These are phyloP conservation scores for Agapanthus africanus DNA, from an alignment of 106 monocot species.

Conservation along the genomic window DNA sequence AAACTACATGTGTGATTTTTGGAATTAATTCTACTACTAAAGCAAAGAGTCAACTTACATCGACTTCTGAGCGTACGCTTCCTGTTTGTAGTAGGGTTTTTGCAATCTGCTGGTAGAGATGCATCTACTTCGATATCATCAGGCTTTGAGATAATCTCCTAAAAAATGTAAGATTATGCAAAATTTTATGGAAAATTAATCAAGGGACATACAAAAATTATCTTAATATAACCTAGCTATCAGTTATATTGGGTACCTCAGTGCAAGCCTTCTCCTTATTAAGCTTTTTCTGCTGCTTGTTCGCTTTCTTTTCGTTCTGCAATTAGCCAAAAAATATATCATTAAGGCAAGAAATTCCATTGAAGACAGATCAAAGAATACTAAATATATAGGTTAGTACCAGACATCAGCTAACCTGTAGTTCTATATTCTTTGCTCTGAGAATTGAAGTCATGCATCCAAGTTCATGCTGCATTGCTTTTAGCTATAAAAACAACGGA, in stretches of 20 bases:
- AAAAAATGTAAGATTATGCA: neutral
- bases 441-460: conserved; percentile 13
- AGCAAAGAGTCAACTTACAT: conserved; percentile 28
- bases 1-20: no score
- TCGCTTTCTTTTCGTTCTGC: conserved; percentile 26
- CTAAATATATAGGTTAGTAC: no score
- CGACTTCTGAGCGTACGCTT: conserved; percentile 26
- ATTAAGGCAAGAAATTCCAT: no score
- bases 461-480: conserved; percentile 32
- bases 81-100: conserved; percentile 19
- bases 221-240: neutral
- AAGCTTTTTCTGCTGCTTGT: conserved; percentile 8
- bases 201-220: neutral
- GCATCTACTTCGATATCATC: neutral
- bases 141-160: neutral
- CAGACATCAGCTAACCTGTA: conserved; percentile 15
- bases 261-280: neutral
- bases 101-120: neutral
- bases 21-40: no score
- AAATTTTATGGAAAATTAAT: neutral
- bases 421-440: conserved; percentile 7
- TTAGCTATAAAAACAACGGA: conserved; percentile 14
- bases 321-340: neutral
- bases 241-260: conserved; percentile 12
- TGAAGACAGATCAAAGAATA: neutral